These are phyloP conservation scores for Plasmodium falciparum DNA, from an alignment of 169 alveolate genomes.

Conservation along the genomic window DNA sequence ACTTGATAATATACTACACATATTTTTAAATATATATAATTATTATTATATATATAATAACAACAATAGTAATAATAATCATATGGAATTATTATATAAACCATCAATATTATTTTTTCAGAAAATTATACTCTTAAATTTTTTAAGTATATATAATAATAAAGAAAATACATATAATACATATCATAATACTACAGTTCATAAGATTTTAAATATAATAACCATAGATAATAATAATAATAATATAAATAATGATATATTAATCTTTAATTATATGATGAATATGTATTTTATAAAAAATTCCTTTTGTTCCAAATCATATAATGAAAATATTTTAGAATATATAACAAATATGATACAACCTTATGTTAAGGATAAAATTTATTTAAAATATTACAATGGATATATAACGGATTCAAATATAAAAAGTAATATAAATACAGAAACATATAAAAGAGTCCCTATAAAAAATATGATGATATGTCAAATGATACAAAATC, in stretches of 20 bases:
- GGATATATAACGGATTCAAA: slow-evolving; percentile 10
- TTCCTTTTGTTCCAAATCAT: neutral
- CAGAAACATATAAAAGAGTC: neutral
- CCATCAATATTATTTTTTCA: slow-evolving; percentile 37
- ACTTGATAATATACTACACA: slow-evolving; percentile 20
- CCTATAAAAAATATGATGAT: neutral
- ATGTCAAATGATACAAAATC: slow-evolving; percentile 10
- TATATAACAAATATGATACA: slow-evolving; percentile 10
- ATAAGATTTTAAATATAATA: slow-evolving; percentile 22
- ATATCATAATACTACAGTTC: neutral
- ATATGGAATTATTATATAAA: neutral
- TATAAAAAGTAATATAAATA: slow-evolving; percentile 5
- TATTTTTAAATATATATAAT: slow-evolving; percentile 48
- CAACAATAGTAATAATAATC: neutral
- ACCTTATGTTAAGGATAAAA: neutral
- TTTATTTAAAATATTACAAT: slow-evolving; percentile 23
- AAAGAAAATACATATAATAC: neutral
- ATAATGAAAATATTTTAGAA: slow-evolving; percentile 2
- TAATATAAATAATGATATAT: slow-evolving; percentile 8
- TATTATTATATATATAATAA: slow-evolving; percentile 7
- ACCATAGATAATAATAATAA: slow-evolving; percentile 12
- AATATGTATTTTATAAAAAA: slow-evolving; percentile 32
- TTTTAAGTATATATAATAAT: slow-evolving; percentile 41
- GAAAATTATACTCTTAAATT: slow-evolving; percentile 35
- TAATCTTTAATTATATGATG: slow-evolving; percentile 32